phyloP scores from a whole-genome alignment of 2,329 filamentous ascomycete genomes.

The Sphaerulina musiva region DNA sequence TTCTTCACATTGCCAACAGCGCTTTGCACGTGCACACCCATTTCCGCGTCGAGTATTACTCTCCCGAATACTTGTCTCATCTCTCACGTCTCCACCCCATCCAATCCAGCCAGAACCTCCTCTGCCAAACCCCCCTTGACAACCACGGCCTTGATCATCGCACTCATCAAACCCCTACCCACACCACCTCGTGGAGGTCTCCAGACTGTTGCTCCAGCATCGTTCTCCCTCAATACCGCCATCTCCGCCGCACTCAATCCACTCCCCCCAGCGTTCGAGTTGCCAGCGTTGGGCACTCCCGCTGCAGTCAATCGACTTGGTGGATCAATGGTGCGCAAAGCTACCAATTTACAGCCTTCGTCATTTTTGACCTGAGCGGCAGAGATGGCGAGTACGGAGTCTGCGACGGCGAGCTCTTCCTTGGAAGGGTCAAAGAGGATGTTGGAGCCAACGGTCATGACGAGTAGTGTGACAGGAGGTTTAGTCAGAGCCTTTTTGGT shows the following conservation, averaged over 20 bases:
- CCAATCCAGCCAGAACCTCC: conserved; percentile 76
- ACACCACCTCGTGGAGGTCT: conserved; percentile 76
- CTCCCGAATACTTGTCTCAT: background rate
- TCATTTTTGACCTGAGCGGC: conserved; percentile 44
- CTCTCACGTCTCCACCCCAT: conserved; percentile 56
- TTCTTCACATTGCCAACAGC: too few relatives aligned
- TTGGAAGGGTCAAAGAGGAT: conserved; percentile 89
- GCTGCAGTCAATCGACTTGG: conserved; percentile 45
- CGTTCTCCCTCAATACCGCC: conserved; percentile 44
- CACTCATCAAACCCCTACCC: conserved; percentile 63
- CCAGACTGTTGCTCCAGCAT: conserved; percentile 61
- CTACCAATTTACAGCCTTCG: conserved; percentile 32
- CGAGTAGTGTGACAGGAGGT: conserved; percentile 83
- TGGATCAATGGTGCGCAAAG: conserved; percentile 46
- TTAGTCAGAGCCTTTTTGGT: conserved; percentile 37
- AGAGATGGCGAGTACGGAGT: conserved; percentile 79
- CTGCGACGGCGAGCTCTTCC: conserved; percentile 89
- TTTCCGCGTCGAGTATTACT: background rate
- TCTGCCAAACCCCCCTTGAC: conserved; percentile 73
- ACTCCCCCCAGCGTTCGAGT: conserved; percentile 39
- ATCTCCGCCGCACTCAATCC: conserved; percentile 37
- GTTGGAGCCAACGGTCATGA: conserved; percentile 78
- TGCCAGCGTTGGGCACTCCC: conserved; percentile 44
- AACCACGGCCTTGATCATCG: conserved; percentile 70
- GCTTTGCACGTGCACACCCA: background rate